Base-by-base conservation (phyloP, 169 alveolate genomes). In the Eimeria tenella region DNA sequence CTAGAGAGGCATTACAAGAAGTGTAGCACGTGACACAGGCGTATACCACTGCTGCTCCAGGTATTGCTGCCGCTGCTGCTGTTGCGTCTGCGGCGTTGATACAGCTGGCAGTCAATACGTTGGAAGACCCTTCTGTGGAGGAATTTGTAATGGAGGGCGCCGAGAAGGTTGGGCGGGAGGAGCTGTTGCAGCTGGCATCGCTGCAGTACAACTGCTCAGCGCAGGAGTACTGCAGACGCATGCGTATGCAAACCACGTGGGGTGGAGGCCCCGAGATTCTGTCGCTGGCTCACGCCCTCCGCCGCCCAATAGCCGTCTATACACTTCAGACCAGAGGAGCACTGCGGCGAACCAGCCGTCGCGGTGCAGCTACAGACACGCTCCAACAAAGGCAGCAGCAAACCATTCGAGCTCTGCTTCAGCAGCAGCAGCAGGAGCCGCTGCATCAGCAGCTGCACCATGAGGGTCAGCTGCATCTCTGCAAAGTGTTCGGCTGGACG, bases 221-320 rank as follows among this genome's bases (percentile, higher is more conserved):
- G 42, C 56, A 5, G 9, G 93, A 75, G 25, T 87, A 87, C 73
- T 71, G 84, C 60, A 21, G 75, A 4, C 50, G 86, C 53, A 65
- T 87, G 93, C 93, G 93, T 25, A 50, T 70, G 86, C 93, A 63
- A 9, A 53, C 42, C 42, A 56, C 83, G 19, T 87, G 93, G 93
- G 93, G 93, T n/a, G 93, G 93, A 15, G 93, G 93, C 4, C 93
- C 93, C 31, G 93, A 87, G 86, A 87, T 87, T 42, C 55, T 87
- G 9, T 86, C 93, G 0, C 68, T 87, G 49, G 75, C 84, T 50
- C 93, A 87, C 31, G 93, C 93, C 19, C 73, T 87, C 13, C 52
- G 86, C 11, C 65, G 93, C 7, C 71, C 73, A 9, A 87, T 87
- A 15, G 84, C 60, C 50, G 93, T 87, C 23, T 65, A 65, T 65